Evolutionary conservation across 1,139 yeast species (phyloP).

Genomic region (Trichomonascaceae sp.): DNA sequence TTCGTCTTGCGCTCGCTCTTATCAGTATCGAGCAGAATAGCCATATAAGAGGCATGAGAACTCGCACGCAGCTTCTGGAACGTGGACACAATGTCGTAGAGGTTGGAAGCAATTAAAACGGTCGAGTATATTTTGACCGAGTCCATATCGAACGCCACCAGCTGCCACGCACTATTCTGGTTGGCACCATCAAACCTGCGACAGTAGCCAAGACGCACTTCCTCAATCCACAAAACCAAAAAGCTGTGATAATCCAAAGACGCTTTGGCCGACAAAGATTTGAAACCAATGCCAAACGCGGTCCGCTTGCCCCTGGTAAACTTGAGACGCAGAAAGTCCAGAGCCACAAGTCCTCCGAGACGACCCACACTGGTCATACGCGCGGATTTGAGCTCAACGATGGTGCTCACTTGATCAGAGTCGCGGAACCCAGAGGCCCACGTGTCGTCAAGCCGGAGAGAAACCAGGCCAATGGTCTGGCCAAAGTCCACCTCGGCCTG

Average conservation of each 20-base stretch:
- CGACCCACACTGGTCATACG: slow-evolving; percentile 39
- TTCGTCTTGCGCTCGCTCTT: slow-evolving; percentile 4
- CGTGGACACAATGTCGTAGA: slow-evolving; percentile 65
- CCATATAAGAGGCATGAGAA: slow-evolving; percentile 56
- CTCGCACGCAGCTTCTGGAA: slow-evolving; percentile 62
- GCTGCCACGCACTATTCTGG: slow-evolving; percentile 44
- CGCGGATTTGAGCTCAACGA: too few species aligned
- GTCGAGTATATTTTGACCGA: slow-evolving; percentile 55
- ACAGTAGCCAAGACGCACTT: slow-evolving; percentile 43
- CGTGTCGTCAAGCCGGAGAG: slow-evolving; percentile 39
- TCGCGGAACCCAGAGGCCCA: slow-evolving; percentile 45
- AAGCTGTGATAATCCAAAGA: slow-evolving; percentile 81
- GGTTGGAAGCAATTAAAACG: slow-evolving; percentile 72
- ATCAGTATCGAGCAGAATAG: slow-evolving; percentile 50
- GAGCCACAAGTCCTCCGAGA: slow-evolving; percentile 52
- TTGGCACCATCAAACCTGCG: slow-evolving; percentile 48
- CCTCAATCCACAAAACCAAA: slow-evolving; percentile 43
- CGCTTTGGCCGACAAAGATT: slow-evolving; percentile 41
- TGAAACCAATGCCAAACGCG: slow-evolving; percentile 31
- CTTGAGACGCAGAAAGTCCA: slow-evolving; percentile 40
- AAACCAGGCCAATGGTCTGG: slow-evolving; percentile 60
- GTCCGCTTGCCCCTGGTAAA: slow-evolving; percentile 31
- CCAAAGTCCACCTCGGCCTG: slow-evolving; percentile 66
- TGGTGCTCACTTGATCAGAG: too few species aligned
- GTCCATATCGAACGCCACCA: slow-evolving; percentile 42